Conservation (phyloP, 164 flowering plant species). For the Stephania cephalantha region DNA sequence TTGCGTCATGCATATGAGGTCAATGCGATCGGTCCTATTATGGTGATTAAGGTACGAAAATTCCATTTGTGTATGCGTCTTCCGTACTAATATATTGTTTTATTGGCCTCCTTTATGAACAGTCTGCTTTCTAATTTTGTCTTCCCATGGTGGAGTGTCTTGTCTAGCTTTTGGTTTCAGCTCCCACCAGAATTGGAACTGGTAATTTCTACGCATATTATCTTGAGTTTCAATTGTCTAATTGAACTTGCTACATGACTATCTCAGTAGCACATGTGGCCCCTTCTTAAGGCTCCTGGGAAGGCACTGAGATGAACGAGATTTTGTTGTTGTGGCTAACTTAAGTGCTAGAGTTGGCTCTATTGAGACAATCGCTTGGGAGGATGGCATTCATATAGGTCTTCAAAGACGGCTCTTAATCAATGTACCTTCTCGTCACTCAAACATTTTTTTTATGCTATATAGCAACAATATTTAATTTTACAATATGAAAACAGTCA, state of each 20-base stretch:
- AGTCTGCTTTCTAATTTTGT: not conserved
- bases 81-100: too few relatives aligned
- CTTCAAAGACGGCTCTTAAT: conserved; percentile 90
- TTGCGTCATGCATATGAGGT: conserved; percentile 78
- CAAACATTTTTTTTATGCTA: not conserved
- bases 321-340: conserved; percentile 72
- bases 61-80: not conserved
- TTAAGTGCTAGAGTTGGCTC: conserved; percentile 96
- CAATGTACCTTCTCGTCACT: conserved; percentile 49
- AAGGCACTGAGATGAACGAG: conserved; percentile 50
- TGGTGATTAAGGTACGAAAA: conserved; percentile 68
- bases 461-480: not conserved
- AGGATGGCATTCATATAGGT: conserved; percentile 95
- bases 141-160: not conserved
- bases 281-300: conserved; percentile 81
- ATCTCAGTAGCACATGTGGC: conserved; percentile 93
- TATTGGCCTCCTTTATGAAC: too few relatives aligned
- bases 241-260: conserved; percentile 2
- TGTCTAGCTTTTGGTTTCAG: too few relatives aligned
- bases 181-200: too few relatives aligned
- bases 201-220: too few relatives aligned
- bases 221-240: not conserved
- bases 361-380: conserved; percentile 79
- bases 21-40: conserved; percentile 88
- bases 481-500: not conserved